phyloP scores from a whole-genome alignment of 2,329 filamentous ascomycete species.

The Colletotrichum sp. region DNA sequence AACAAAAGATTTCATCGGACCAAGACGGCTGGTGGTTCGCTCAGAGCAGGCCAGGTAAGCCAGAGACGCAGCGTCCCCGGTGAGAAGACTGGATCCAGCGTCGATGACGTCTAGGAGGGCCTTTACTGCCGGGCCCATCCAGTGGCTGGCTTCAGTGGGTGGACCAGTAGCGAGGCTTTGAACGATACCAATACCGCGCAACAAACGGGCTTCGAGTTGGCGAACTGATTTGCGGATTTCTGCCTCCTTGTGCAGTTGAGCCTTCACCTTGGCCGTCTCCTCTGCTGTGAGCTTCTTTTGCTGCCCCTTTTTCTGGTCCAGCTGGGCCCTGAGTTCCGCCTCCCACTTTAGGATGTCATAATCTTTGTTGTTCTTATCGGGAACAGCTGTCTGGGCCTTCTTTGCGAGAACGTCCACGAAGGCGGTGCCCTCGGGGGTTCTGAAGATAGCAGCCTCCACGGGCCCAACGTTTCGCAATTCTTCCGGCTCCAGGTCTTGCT shows the following conservation, averaged over 20 bases:
- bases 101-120: conserved; percentile 77
- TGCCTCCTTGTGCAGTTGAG: conserved; percentile 87
- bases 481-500: conserved; percentile 72
- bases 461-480: conserved; percentile 78
- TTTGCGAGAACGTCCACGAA: conserved; percentile 92
- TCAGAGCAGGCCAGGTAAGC: conserved; percentile 83
- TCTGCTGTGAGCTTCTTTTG: conserved; percentile 91
- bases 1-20: conserved; percentile 79
- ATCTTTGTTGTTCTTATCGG: conserved; percentile 91
- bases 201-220: conserved; percentile 71
- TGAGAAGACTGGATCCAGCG: conserved; percentile 80
- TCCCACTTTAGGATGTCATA: conserved; percentile 98
- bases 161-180: conserved; percentile 82
- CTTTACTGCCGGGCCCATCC: conserved; percentile 84
- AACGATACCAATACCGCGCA: conserved; percentile 87
- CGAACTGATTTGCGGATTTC: conserved; percentile 77
- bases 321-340: conserved; percentile 82
- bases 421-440: conserved; percentile 84
- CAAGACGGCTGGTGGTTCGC: conserved; percentile 75
- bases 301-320: conserved; percentile 92
- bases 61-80: conserved; percentile 78
- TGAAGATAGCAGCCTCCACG: conserved; percentile 90
- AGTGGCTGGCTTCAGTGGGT: conserved; percentile 85
- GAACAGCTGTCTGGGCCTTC: conserved; percentile 71
- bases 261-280: conserved; percentile 87